Conservation (phyloP, 2,329 filamentous ascomycete genomes). For the Colletotrichum incanum region DNA sequence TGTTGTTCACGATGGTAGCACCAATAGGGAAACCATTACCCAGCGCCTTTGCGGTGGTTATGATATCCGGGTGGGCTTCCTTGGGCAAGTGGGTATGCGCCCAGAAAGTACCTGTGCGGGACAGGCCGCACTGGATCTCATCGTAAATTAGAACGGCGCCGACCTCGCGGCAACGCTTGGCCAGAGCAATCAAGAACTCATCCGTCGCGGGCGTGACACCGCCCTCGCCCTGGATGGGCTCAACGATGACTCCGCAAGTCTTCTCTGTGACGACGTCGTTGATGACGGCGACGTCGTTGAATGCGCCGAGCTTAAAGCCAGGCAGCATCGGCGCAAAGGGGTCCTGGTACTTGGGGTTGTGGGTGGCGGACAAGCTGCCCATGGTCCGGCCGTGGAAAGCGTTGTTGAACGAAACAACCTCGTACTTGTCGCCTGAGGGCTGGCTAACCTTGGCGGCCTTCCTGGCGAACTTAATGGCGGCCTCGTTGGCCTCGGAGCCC, state of each 20-base stretch:
- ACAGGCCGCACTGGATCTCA: constrained; percentile 96
- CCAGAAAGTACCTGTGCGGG: constrained; percentile 91
- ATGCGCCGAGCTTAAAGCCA: constrained; percentile 88
- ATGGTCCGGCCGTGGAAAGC: constrained; percentile 98
- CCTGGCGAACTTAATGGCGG: constrained; percentile 95
- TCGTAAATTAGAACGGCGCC: constrained; percentile 94
- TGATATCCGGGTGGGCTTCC: constrained; percentile 91
- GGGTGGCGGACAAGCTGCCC: constrained; percentile 94
- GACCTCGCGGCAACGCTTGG: constrained; percentile 86
- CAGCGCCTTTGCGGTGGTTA: constrained; percentile 95
- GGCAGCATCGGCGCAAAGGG: constrained; percentile 97
- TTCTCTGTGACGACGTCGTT: constrained; percentile 82
- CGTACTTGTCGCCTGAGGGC: constrained; percentile 80
- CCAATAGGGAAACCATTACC: constrained; percentile 98
- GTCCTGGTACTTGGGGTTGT: constrained; percentile 97
- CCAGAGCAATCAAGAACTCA: constrained; percentile 89
- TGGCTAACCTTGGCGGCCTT: constrained; percentile 88
- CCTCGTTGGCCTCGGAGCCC: constrained; percentile 97
- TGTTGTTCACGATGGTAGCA: constrained; percentile 67
- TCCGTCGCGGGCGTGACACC: constrained; percentile 88
- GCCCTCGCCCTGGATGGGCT: constrained; percentile 98
- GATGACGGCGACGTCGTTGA: constrained; percentile 85
- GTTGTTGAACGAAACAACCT: constrained; percentile 91
- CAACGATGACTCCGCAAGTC: constrained; percentile 95
- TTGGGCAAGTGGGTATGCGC: constrained; percentile 83